Evolutionary conservation across 1,139 yeast species (phyloP).

Genomic region (Saccharomyces hybrid): DNA sequence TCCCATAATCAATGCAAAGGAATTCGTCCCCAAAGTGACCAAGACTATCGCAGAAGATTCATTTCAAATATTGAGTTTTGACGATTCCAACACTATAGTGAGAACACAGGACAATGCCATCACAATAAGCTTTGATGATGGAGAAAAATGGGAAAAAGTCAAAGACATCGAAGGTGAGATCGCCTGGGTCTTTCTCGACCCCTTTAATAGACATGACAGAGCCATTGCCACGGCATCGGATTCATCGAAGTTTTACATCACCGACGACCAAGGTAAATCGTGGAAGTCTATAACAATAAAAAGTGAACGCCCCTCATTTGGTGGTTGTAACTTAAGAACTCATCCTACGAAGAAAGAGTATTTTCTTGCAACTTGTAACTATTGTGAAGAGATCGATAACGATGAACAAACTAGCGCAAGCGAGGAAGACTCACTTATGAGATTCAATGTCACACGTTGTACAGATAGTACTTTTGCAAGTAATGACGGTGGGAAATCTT

Average conservation of each 20-base stretch:
- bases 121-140: slow-evolving; percentile 21
- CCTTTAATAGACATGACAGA: slow-evolving; percentile 14
- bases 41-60: slow-evolving; percentile 6
- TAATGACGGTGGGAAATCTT: slow-evolving; percentile 17
- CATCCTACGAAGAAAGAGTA: slow-evolving; percentile 12
- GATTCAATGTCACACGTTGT: neutral
- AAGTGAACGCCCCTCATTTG: neutral
- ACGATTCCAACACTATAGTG: slow-evolving; percentile 24
- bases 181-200: slow-evolving; percentile 12
- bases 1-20: slow-evolving; percentile 5
- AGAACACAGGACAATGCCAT: slow-evolving; percentile 9
- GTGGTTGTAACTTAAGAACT: slow-evolving; percentile 4
- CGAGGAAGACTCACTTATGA: neutral
- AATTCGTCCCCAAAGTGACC: slow-evolving; percentile 16
- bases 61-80: slow-evolving; percentile 18
- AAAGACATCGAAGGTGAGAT: slow-evolving; percentile 7
- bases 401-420: neutral
- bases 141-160: slow-evolving; percentile 20
- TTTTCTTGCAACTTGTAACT: slow-evolving; percentile 7
- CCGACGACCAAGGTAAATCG: slow-evolving; percentile 23
- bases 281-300: slow-evolving; percentile 15
- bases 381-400: slow-evolving; percentile 2
- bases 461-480: slow-evolving; percentile 7
- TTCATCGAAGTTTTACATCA: slow-evolving; percentile 12
- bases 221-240: slow-evolving; percentile 15